Base-by-base conservation (phyloP, 169 alveolate species). In the Eimeria nieschulzi region DNA sequence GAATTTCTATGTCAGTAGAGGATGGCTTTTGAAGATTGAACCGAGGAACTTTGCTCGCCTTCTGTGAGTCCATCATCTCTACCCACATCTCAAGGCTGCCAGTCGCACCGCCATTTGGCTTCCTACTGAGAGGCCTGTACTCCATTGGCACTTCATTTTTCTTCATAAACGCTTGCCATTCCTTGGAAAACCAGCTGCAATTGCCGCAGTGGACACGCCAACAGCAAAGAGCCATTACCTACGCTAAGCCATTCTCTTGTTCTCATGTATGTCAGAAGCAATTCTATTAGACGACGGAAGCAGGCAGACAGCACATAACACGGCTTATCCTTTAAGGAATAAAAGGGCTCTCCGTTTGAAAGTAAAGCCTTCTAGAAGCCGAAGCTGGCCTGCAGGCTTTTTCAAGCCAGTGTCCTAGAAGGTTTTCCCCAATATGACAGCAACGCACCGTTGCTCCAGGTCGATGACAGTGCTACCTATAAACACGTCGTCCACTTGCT, bases 391-490 rank as follows among this genome's bases (percentile, higher is more conserved):
- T 15, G 68, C 46, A 33, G 46, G 46, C 46, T 5, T 59, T 19
- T 59, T 59, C 68, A 15, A 59, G 68, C 68, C 68, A 15, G 68
- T 59, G n/a, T 19, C n/a, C 68, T 59, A 5, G n/a, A 19, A 15
- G 68, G n/a, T 12, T 19, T 12, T 59, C 68, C 68, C 15, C n/a
- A 15, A 59, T 59, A 15, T 17, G 33, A 21, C 15, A 25, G 68
- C 51, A 39, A 2, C 93, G 33, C 78, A 93, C 94, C 95, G 90
- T 92, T 97, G 97, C 87, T 96, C 97, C 86, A 97, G 92, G 94
- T 97, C 98, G 70, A 97, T 94, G 53, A 92, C 95, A n/a, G 98
- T 97, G 25, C 97, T 94, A 15, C 98, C 98, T n/a, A 97, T 92
- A 91, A 94, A 91, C 55, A 91, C 71, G 90, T 97, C 98, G 55